Evolutionary conservation across 306 rosid species (phyloP).

Genomic region (Cucumis cinereus): DNA sequence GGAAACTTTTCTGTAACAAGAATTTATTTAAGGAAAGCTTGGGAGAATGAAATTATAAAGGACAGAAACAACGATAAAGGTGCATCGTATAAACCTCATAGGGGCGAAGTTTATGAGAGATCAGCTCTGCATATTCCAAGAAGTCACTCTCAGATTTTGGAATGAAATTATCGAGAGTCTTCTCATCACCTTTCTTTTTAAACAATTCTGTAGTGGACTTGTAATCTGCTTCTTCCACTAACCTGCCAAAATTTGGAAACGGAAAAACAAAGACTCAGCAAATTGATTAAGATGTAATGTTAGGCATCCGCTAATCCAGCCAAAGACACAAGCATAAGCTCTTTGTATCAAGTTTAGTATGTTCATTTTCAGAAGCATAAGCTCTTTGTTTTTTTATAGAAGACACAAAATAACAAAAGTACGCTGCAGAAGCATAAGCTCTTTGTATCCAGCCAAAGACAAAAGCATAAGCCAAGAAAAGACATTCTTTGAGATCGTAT

Average conservation of each 20-base stretch:
- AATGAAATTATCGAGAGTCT: slow-evolving; percentile 71
- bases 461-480: neutral
- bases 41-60: neutral
- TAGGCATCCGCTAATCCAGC: neutral
- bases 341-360: neutral
- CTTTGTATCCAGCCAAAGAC: too few relatives aligned
- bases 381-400: too few relatives aligned
- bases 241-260: slow-evolving; percentile 26
- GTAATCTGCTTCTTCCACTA: slow-evolving; percentile 88
- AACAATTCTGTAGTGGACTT: slow-evolving; percentile 74
- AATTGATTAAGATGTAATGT: neutral
- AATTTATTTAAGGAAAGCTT: neutral
- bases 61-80: neutral
- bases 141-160: slow-evolving; percentile 88
- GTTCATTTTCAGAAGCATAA: neutral
- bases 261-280: neutral
- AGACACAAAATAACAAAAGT: too few relatives aligned
- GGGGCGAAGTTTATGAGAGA: slow-evolving; percentile 49
- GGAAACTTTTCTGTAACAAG: slow-evolving; percentile 72
- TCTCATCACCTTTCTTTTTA: slow-evolving; percentile 43
- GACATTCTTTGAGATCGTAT: neutral
- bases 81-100: slow-evolving; percentile 44
- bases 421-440: neutral
- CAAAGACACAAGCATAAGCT: neutral
- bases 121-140: slow-evolving; percentile 78